phyloP scores from a whole-genome alignment of 75 land plant genomes.

The Pinus albicaulis region DNA sequence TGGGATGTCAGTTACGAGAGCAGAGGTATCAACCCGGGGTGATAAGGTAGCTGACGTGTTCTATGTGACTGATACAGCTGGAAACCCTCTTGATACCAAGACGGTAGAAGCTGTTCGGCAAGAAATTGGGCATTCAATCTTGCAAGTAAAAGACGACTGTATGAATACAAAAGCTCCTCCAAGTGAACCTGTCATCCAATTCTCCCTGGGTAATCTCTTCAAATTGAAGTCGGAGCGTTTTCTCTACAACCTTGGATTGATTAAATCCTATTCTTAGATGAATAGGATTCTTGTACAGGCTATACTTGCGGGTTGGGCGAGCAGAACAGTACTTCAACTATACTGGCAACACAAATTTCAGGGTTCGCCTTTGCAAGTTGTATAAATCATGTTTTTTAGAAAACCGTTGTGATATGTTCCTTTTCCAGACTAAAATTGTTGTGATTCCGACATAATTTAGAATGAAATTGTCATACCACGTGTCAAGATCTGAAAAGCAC shows the following conservation, averaged over 20 bases:
- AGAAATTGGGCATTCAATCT: conserved; percentile 33
- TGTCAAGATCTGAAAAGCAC: too few relatives aligned
- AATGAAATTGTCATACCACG: too few relatives aligned
- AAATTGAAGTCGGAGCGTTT: conserved; percentile 31
- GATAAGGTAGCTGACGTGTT: conserved; percentile 60
- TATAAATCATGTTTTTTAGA: too few relatives aligned
- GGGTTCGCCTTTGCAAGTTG: too few relatives aligned
- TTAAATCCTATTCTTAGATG: conserved; percentile 31
- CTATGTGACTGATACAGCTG: conserved; percentile 70
- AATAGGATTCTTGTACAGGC: background rate
- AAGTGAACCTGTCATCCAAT: conserved; percentile 17
- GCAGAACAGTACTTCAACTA: too few relatives aligned
- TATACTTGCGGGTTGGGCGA: too few relatives aligned
- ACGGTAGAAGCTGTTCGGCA: conserved; percentile 56
- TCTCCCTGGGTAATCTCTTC: conserved; percentile 41
- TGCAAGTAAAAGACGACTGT: conserved; percentile 37
- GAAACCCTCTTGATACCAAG: conserved; percentile 51
- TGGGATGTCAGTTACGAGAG: conserved; percentile 80
- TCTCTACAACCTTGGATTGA: conserved; percentile 49
- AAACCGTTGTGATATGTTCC: too few relatives aligned
- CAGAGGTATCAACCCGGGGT: conserved; percentile 66
- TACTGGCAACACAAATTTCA: too few relatives aligned
- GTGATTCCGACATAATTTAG: too few relatives aligned
- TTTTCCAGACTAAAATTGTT: too few relatives aligned
- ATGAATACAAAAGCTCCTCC: conserved; percentile 14